phyloP scores from a whole-genome alignment of 805 yeast genomes.

The Zygosaccharomyces rouxii region DNA sequence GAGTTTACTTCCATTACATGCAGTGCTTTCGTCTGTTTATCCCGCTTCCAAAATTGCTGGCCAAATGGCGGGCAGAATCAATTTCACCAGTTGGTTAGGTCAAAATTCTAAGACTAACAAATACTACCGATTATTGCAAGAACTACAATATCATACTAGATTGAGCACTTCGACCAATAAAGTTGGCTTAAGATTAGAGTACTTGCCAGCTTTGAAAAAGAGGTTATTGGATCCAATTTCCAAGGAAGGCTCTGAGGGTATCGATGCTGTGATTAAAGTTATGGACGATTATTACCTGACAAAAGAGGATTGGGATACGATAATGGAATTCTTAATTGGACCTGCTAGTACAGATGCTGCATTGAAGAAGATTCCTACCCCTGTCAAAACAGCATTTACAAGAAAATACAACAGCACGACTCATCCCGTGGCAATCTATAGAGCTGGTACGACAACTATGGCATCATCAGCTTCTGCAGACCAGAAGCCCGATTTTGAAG shows the following conservation, averaged over 20 bases:
- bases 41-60: slow-evolving; percentile 80
- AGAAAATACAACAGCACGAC: slow-evolving; percentile 67
- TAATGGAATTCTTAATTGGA: slow-evolving; percentile 82
- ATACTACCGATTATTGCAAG: slow-evolving; percentile 73
- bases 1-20: slow-evolving; percentile 91
- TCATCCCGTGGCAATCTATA: slow-evolving; percentile 84
- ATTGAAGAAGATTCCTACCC: slow-evolving; percentile 62
- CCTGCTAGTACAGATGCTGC: slow-evolving; percentile 41
- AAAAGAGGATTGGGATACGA: slow-evolving; percentile 86
- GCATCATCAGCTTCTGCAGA: slow-evolving; percentile 15
- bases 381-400: slow-evolving; percentile 83
- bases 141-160: slow-evolving; percentile 81
- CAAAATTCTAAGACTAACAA: slow-evolving; percentile 83
- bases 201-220: slow-evolving; percentile 60
- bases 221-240: slow-evolving; percentile 57
- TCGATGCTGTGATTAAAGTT: slow-evolving; percentile 57
- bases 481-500: slow-evolving; percentile 36
- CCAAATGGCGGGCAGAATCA: slow-evolving; percentile 58
- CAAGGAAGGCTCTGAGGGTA: slow-evolving; percentile 54
- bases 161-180: slow-evolving; percentile 74
- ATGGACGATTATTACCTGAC: slow-evolving; percentile 86
- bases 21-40: slow-evolving; percentile 73
- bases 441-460: slow-evolving; percentile 57
- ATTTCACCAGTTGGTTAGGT: slow-evolving; percentile 84
- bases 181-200: slow-evolving; percentile 67